Evolutionary conservation across 768 basidiomycete species (phyloP).

Genomic region (Phylloporus scabripes): DNA sequence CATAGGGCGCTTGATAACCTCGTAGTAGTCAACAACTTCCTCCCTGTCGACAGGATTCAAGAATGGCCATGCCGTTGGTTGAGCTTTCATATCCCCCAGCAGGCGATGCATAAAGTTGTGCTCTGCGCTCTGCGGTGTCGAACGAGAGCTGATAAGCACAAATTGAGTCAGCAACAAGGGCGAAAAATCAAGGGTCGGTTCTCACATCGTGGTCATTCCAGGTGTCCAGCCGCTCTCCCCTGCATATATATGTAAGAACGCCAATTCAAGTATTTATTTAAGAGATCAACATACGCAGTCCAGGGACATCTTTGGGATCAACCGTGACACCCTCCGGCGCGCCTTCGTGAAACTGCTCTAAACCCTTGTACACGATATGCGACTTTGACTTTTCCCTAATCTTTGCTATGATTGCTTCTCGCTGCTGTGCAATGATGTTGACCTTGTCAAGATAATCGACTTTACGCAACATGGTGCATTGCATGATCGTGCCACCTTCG

Average conservation of each 20-base stretch:
- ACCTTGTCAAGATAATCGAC: slow-evolving; percentile 84
- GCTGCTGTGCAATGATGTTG: slow-evolving; percentile 70
- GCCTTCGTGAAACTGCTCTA: slow-evolving; percentile 68
- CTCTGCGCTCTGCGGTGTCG: slow-evolving; percentile 49
- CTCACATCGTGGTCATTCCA: slow-evolving; percentile 70
- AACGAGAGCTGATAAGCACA: slow-evolving; percentile 29
- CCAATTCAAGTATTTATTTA: background rate
- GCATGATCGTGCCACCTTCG: slow-evolving; percentile 99
- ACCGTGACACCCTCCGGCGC: slow-evolving; percentile 45
- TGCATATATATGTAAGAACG: slow-evolving; percentile 35
- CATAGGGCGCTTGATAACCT: slow-evolving; percentile 88
- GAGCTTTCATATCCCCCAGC: slow-evolving; percentile 69
- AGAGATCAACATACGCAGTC: slow-evolving; percentile 54
- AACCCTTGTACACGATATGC: slow-evolving; percentile 78
- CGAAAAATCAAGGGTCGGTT: slow-evolving; percentile 2
- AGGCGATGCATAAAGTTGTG: slow-evolving; percentile 69
- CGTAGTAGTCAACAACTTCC: slow-evolving; percentile 86
- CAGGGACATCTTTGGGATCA: slow-evolving; percentile 80
- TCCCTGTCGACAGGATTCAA: slow-evolving; percentile 67
- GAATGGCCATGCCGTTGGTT: slow-evolving; percentile 88
- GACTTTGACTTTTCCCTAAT: slow-evolving; percentile 82
- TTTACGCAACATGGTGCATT: slow-evolving; percentile 91
- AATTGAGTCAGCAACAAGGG: slow-evolving; percentile 1
- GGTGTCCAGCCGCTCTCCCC: slow-evolving; percentile 93
- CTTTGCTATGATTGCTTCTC: slow-evolving; percentile 84